Evolutionary conservation across 2,329 filamentous ascomycete species (phyloP), one percentile per base, ranked within the genome.

Genomic region (Achaetomium macrosporum): DNA sequence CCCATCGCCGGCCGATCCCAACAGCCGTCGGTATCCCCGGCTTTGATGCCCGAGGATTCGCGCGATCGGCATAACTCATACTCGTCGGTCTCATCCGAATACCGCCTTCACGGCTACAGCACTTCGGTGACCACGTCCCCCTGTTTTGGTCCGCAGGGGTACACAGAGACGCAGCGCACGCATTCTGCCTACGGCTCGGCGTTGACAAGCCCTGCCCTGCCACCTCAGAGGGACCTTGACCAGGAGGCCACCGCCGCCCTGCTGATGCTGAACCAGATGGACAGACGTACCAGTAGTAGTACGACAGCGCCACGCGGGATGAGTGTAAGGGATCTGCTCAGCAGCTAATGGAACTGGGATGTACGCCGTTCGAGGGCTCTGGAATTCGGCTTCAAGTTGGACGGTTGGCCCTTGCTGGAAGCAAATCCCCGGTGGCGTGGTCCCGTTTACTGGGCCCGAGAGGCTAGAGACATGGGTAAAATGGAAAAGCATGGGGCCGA

Each of bases 241-340:
- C 85, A 90, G 56, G 89, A 93, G 67, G 91, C 90, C 1, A 93
- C 90, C 8, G 85, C 89, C 12, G 91, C 90, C 3, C 68, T 96
- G 61, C 70, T 96, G 66, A 95, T 96, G 90, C 73, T 96, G 54
- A 95, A 91, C 60, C 61, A 62, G 51, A 83, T 77, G 50, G 90
- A 93, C 66, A 80, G 88, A 39, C 77, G 88, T 35, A n/a, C 35
- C 36, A 73, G 70, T 11, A 43, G 51, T n/a, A 52, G 57, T 15
- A 15, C 42, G 36, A 63, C 67, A 39, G 66, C 66, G 45, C 72
- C 69, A 10, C 68, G 78, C 47, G 76, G 76, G 0, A 70, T 82
- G 67, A 81, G 78, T 40, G 78, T 82, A 13, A 71, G 71, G 44
- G 78, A 82, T 62, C 62, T 82, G 49, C 64, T 82, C 16, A 81